These are phyloP conservation scores for Mortierella antarctica DNA, from an alignment of 192 early-diverging fungal genomes.

Conservation along the genomic window DNA sequence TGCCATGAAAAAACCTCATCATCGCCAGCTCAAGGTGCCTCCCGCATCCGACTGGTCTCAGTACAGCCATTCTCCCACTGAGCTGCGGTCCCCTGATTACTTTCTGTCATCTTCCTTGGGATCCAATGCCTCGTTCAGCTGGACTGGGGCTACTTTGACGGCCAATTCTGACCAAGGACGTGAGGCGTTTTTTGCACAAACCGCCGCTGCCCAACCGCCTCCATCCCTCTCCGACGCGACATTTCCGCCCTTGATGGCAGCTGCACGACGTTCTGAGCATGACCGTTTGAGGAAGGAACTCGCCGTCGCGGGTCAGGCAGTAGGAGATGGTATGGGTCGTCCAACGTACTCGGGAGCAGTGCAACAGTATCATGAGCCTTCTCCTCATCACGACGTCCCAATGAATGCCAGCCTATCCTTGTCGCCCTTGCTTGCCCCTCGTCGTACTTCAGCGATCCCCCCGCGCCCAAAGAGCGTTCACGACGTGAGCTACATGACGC, in stretches of 20 bases:
- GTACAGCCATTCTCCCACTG: constrained; percentile 42
- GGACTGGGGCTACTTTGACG: constrained; percentile 22
- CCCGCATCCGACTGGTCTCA: constrained; percentile 28
- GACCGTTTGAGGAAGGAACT: neutral
- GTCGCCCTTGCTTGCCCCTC: constrained; percentile 19
- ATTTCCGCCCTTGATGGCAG: constrained; percentile 28
- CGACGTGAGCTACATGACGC: neutral
- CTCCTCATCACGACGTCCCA: neutral
- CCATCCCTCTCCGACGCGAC: constrained; percentile 36
- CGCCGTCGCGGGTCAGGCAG: neutral
- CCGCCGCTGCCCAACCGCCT: constrained; percentile 13
- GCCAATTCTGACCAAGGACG: constrained; percentile 49
- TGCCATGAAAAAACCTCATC: constrained; percentile 16
- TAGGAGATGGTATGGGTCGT: neutral
- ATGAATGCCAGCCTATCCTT: constrained; percentile 2
- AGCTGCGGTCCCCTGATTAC: constrained; percentile 32
- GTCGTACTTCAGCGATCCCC: constrained; percentile 1
- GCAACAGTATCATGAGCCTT: neutral
- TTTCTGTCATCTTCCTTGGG: constrained; percentile 21
- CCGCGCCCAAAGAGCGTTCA: constrained; percentile 9
- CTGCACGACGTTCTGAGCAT: neutral
- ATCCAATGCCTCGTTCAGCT: constrained; percentile 23
- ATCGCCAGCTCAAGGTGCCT: constrained; percentile 34
- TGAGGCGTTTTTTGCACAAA: constrained; percentile 22
- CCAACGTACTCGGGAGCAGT: constrained; percentile 33